Conservation (phyloP, 305 asterid species). For the Caryopteris hybrid region DNA sequence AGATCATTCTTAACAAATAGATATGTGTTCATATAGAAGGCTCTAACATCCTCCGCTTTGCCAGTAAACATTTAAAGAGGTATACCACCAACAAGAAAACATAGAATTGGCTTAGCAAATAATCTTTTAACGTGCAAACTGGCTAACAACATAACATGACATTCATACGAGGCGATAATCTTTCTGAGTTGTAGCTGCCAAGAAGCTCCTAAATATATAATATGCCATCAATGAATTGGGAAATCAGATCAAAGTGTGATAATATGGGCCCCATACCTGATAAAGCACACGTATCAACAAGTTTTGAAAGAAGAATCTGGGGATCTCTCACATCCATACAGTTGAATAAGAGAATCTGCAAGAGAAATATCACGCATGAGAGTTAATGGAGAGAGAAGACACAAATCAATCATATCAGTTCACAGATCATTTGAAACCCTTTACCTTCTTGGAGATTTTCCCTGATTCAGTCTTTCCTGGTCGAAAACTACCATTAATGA, state of each 20-base stretch:
- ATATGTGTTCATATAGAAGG: too few species aligned
- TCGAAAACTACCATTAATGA: slow-evolving; percentile 33
- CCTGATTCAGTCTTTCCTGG: slow-evolving; percentile 20
- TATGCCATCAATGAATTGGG: not conserved
- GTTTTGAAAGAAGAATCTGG: slow-evolving; percentile 64
- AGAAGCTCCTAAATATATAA: not conserved
- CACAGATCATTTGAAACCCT: not conserved
- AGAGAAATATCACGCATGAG: slow-evolving; percentile 11
- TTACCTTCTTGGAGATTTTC: slow-evolving; percentile 64
- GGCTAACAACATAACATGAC: too few species aligned
- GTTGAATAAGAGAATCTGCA: slow-evolving; percentile 87
- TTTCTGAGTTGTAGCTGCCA: not conserved
- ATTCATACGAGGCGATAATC: too few species aligned
- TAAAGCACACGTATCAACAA: slow-evolving; percentile 64
- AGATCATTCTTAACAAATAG: not conserved
- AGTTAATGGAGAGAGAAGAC: slow-evolving; percentile 9
- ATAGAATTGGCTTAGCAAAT: too few species aligned
- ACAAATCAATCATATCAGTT: not conserved
- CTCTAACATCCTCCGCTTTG: too few species aligned
- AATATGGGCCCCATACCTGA: slow-evolving; percentile 45
- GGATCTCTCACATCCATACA: slow-evolving; percentile 96
- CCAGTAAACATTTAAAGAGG: too few species aligned
- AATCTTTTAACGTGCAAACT: too few species aligned
- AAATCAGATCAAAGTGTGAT: not conserved
- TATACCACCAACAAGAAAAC: too few species aligned